Conservation (phyloP, 306 rosid species). For the Dryas alaskensis region DNA sequence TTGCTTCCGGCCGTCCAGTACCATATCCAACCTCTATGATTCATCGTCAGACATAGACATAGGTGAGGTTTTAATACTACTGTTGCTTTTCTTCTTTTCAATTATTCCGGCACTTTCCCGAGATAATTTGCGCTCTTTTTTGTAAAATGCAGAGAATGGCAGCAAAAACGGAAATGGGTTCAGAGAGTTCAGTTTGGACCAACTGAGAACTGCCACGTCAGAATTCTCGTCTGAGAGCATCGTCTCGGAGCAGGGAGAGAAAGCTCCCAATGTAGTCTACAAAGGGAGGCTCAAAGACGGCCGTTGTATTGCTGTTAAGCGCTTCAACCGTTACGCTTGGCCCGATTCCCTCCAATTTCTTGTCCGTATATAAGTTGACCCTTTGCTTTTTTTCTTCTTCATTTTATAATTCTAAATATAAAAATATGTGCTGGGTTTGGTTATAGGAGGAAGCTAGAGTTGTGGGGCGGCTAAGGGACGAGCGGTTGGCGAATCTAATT, state of each 20-base stretch:
- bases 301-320: constrained; percentile 71
- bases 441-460: constrained; percentile 74
- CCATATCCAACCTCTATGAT: constrained; percentile 53
- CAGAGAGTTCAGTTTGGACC: constrained; percentile 58
- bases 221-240: constrained; percentile 71
- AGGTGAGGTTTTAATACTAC: constrained; percentile 32
- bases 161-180: constrained; percentile 34
- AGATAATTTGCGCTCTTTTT: background rate
- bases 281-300: constrained; percentile 71
- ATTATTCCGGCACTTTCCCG: constrained; percentile 18
- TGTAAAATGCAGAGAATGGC: constrained; percentile 43
- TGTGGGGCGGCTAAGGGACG: constrained; percentile 68
- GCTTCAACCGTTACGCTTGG: constrained; percentile 86
- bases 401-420: background rate
- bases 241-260: constrained; percentile 75
- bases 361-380: constrained; percentile 32
- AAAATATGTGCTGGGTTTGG: constrained; percentile 1
- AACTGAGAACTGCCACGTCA: constrained; percentile 54
- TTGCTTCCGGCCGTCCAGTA: constrained; percentile 66
- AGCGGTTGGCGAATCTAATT: constrained; percentile 68
- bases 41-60: constrained; percentile 32
- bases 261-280: constrained; percentile 82
- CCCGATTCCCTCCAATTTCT: constrained; percentile 91
- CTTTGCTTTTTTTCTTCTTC: background rate
- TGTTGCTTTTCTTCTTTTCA: too few relatives aligned